Evolutionary conservation across 2,329 filamentous ascomycete species (phyloP).

Genomic region (Alternaria longipes): DNA sequence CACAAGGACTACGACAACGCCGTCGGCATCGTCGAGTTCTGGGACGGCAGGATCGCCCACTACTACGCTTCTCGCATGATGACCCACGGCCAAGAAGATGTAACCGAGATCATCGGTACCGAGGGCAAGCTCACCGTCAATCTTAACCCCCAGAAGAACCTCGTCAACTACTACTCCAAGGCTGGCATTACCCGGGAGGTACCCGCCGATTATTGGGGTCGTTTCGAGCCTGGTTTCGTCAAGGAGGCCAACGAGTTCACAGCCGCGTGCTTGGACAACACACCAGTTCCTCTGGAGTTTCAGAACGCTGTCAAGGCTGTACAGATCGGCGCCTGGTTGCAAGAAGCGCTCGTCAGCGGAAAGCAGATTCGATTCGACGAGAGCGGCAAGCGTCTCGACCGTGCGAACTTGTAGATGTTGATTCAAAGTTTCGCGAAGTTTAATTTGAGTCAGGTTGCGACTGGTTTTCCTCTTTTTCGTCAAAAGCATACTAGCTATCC

Average conservation of each 20-base stretch:
- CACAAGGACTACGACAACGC: constrained; percentile 57
- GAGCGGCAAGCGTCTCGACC: constrained; percentile 30
- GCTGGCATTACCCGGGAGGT: constrained; percentile 51
- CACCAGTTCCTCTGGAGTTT: constrained; percentile 48
- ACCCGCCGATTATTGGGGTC: constrained; percentile 51
- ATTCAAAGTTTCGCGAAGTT: not conserved
- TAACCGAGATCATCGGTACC: constrained; percentile 3
- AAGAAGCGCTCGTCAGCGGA: constrained; percentile 64
- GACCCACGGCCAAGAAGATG: constrained; percentile 50
- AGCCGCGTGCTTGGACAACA: constrained; percentile 49
- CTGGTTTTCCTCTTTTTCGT: too few species aligned
- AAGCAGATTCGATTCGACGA: constrained; percentile 61
- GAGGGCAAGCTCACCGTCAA: constrained; percentile 25
- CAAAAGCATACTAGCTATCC: too few species aligned
- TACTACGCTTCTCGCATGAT: constrained; percentile 57
- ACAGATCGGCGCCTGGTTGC: constrained; percentile 59
- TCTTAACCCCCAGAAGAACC: constrained; percentile 41
- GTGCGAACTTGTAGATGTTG: constrained; percentile 24
- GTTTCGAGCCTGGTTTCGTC: constrained; percentile 54
- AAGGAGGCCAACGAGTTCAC: constrained; percentile 54
- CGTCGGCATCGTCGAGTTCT: constrained; percentile 57
- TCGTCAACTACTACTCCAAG: constrained; percentile 46
- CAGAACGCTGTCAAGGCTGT: constrained; percentile 48
- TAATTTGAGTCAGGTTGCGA: too few species aligned
- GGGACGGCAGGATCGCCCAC: constrained; percentile 56